These are phyloP conservation scores for Paramyrothecium sp. DNA, from an alignment of 2,329 filamentous ascomycete genomes.

Conservation along the genomic window DNA sequence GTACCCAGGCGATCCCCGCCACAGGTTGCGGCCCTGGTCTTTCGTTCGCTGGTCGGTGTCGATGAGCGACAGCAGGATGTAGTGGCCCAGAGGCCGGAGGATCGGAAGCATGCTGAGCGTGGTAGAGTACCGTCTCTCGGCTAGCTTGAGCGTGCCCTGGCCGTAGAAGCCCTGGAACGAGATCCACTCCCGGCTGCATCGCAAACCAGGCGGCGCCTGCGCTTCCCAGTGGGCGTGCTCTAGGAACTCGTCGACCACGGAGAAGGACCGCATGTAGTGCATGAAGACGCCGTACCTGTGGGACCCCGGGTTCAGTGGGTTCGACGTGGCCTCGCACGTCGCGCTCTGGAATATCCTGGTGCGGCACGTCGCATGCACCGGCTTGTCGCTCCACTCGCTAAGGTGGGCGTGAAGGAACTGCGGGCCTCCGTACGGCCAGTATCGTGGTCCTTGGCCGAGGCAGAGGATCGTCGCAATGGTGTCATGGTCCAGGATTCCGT, in stretches of 20 bases:
- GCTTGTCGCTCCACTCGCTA: background rate
- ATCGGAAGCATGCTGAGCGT: background rate
- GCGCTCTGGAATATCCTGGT: background rate
- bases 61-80: background rate
- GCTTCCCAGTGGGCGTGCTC: background rate
- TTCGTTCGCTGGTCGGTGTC: background rate
- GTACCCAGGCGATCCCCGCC: background rate
- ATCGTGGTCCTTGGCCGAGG: background rate
- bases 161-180: background rate
- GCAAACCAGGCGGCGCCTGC: background rate
- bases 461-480: background rate
- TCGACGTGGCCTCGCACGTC: background rate
- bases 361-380: background rate
- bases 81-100: background rate
- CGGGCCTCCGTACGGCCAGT: background rate
- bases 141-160: background rate
- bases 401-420: background rate
- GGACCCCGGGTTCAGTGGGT: background rate
- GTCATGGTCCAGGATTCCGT: background rate
- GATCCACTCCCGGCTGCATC: background rate
- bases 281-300: background rate
- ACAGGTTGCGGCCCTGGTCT: background rate
- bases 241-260: background rate
- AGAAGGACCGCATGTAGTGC: background rate
- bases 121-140: background rate